phyloP scores from a whole-genome alignment of 495 filamentous ascomycete genomes.

The Staphylotrichum tortipilum region DNA sequence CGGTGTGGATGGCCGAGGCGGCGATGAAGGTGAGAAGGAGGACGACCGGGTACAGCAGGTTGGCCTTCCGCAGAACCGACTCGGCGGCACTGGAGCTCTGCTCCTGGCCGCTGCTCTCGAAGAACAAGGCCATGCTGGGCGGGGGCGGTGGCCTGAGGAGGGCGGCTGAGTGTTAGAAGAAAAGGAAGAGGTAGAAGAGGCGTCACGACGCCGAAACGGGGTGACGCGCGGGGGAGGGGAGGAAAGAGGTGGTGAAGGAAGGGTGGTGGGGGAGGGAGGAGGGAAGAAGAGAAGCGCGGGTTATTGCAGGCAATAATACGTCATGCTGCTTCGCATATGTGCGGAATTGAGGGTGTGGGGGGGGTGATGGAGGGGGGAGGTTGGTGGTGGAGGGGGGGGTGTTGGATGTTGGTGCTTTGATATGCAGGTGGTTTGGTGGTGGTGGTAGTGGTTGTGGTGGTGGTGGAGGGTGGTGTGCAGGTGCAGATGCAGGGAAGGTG shows the following conservation, averaged over 20 bases:
- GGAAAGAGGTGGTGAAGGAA: neutral
- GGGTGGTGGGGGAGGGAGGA: neutral
- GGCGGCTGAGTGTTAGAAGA: slow-evolving; percentile 9
- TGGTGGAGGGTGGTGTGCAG: neutral
- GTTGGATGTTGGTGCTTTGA: too few species aligned
- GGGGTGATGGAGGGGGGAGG: neutral
- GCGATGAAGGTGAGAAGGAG: slow-evolving; percentile 36
- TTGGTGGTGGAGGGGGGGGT: too few species aligned
- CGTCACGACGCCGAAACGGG: neutral
- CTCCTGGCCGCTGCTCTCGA: slow-evolving; percentile 10
- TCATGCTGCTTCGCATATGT: slow-evolving; percentile 9
- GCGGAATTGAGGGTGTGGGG: neutral
- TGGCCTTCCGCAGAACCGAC: slow-evolving; percentile 27
- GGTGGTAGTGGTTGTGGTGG: neutral
- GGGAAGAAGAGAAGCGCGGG: neutral
- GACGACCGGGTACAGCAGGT: slow-evolving; percentile 36
- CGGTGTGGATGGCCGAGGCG: slow-evolving; percentile 35
- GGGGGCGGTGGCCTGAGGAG: slow-evolving; percentile 5
- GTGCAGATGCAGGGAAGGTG: neutral
- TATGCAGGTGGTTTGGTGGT: slow-evolving; percentile 1
- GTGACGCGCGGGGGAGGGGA: neutral
- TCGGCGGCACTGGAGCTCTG: slow-evolving; percentile 24
- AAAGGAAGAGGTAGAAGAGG: neutral
- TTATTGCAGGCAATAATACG: slow-evolving; percentile 1
- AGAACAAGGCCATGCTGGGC: slow-evolving; percentile 22